Evolutionary conservation across 441 rosid genomes (phyloP), one percentile per base, ranked within the genome.

Genomic region (Erodium moschatum): DNA sequence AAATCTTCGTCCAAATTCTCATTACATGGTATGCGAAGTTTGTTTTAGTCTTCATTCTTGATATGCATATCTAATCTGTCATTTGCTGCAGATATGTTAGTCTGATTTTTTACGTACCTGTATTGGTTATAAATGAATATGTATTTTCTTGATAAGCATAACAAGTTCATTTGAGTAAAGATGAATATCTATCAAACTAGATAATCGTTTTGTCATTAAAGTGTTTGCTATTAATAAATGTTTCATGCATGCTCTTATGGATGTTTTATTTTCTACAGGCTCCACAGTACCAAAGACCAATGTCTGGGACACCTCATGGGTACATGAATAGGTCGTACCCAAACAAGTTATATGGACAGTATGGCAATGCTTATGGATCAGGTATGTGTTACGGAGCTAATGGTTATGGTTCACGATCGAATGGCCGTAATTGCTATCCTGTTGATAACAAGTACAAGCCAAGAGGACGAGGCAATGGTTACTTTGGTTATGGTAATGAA

Each of bases 401-500:
- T 70, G 87, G 85, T 42, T 92, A 85, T 84, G 92, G 85, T 73
- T 72, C 84, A 20, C 78, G 90, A 73, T 54, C 83, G 63, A 86
- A 79, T 73, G 84, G 87, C 48, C 86, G 85, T 42, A 91, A 87
- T 0, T 90, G 93, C 93, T 73, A 73, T 68, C 69, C 84, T 69
- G 82, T 75, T 62, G 90, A 86, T 69, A 70, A 76, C 77, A 92
- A 87, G 75, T 84, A 82, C 63, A 87, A 83, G 77, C 72, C 81
- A 56, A 83, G 85, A 79, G 96, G 93, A 31, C 85, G 84, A 67
- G 94, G 89, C 73, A 80, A 85, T 77, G 86, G 79, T 71, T 83
- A 78, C 74, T 87, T 70, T 71, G 83, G 85, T 27, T 88, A 78
- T 3, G 87, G 85, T 38, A 86, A 81, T 69, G 96, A 90, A 65